Evolutionary conservation across 2,329 filamentous ascomycete species (phyloP).

Genomic region (Ceratocystis cubensis): DNA sequence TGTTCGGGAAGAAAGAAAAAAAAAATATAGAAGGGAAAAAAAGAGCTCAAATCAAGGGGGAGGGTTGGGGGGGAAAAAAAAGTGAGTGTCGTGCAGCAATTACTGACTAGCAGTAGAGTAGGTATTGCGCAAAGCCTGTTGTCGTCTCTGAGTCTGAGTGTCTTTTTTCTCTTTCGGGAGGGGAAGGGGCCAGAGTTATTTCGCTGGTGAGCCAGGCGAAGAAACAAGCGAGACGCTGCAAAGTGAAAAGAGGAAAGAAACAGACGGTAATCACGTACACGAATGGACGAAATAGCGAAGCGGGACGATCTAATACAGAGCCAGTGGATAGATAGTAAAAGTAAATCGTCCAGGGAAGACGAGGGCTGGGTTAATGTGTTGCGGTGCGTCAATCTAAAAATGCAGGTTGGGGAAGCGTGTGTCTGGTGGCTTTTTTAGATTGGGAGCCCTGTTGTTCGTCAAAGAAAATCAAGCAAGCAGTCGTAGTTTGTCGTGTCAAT

Average conservation of each 20-base stretch:
- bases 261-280: neutral
- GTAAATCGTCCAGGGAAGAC: neutral
- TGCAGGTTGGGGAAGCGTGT: slow-evolving; percentile 9
- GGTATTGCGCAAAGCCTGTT: slow-evolving; percentile 8
- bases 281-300: neutral
- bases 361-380: slow-evolving; percentile 2
- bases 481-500: slow-evolving; percentile 10
- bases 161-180: neutral
- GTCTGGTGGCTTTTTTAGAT: slow-evolving; percentile 6
- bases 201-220: slow-evolving; percentile 9
- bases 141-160: slow-evolving; percentile 4
- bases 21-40: neutral
- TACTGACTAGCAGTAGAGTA: slow-evolving; percentile 8
- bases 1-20: slow-evolving; percentile 1
- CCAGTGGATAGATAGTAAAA: slow-evolving; percentile 5
- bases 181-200: slow-evolving; percentile 2
- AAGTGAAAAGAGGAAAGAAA: neutral
- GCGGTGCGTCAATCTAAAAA: slow-evolving; percentile 5
- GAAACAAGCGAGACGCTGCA: slow-evolving; percentile 9
- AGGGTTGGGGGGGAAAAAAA: neutral
- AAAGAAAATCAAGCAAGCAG: slow-evolving; percentile 1
- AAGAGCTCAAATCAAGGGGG: neutral
- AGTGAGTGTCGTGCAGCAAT: slow-evolving; percentile 5
- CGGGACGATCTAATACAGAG: slow-evolving; percentile 4
- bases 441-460: slow-evolving; percentile 3